Percentiles rank a stretch among this genome's conserved stretches.
Evolutionary conservation across 345 rosid species (phyloP).

Genomic region (Syzygium grande): DNA sequence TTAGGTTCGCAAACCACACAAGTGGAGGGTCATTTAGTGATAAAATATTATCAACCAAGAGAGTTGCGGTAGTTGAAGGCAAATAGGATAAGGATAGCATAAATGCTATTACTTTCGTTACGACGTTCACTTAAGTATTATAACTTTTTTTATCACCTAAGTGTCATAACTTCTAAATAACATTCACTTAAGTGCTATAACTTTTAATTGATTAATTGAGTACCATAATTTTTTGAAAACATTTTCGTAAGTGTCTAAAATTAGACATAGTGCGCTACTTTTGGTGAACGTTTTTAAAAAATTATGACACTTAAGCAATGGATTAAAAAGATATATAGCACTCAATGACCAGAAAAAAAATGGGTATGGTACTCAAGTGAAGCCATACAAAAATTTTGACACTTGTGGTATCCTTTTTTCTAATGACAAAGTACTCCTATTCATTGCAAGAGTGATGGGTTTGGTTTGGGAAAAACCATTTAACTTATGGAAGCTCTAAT

Average conservation of each 20-base stretch:
- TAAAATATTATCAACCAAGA: background rate
- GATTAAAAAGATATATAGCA: too few relatives aligned
- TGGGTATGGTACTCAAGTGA: background rate
- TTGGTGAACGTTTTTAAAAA: background rate
- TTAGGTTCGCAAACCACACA: background rate
- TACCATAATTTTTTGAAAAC: too few relatives aligned
- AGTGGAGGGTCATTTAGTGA: background rate
- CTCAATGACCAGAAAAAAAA: background rate
- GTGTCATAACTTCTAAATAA: background rate
- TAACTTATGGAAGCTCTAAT: background rate
- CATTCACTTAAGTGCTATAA: background rate
- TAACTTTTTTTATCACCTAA: too few relatives aligned
- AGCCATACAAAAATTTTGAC: too few relatives aligned
- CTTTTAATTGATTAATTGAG: too few relatives aligned
- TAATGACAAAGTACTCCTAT: background rate
- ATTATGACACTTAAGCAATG: too few relatives aligned
- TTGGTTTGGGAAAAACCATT: background rate
- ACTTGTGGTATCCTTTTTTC: background rate
- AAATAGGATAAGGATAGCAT: background rate
- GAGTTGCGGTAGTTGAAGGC: fast-evolving
- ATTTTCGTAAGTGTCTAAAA: background rate
- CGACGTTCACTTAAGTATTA: too few relatives aligned
- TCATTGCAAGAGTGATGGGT: background rate
- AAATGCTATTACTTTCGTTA: too few relatives aligned
- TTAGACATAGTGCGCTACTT: fast-evolving